Base-by-base conservation (phyloP, 1,139 yeast genomes). In the Oligophagozyma castellii region DNA sequence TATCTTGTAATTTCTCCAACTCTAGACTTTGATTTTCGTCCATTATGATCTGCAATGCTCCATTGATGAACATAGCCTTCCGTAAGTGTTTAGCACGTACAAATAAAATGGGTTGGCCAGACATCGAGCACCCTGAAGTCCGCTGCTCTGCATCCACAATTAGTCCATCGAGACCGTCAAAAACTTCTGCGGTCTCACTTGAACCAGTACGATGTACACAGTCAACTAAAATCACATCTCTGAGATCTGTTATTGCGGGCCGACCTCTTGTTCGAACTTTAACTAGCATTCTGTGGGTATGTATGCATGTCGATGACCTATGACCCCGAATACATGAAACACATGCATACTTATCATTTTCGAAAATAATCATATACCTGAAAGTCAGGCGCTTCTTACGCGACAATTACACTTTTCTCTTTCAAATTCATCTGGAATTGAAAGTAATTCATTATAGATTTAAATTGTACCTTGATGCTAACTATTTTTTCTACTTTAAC, bases 281-380 rank as follows among this genome's bases (percentile, higher is more conserved):
- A 13, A 83, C 72, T 22, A 86, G 59, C 20, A 92, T 84, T 28
- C 95, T 63, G 29, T 68, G 63, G 27, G 78, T 71, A 53, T 89
- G 98, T 34, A 70, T 70, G 52, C 98, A 89, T 32, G 76, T 71
- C 3, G 92, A 74, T 3, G 95, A 79, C 25, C 98, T 58, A 51
- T 89, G 98, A 13, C 96, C 96, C 25, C 95, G 63, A 23, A 89
- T 83, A 50, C 98, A 89, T 45, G 75, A 77, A 35, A 73, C 69
- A 52, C 95, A 89, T n/a, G 95, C 84, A 51, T 80, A 80, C 47
- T 89, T 81, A 43, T 70, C 77, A 23, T 80, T 81, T 39, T 80
- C 83, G 43, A 79, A 81, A 28, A 83, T 60, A 34, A 89, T 83
- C 96, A 89, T 86, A 22, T 15, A n/a, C n/a, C n/a, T n/a, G n/a